Conservation (phyloP, 148 eudicot genomes). For the Salicornia ramosissima region DNA sequence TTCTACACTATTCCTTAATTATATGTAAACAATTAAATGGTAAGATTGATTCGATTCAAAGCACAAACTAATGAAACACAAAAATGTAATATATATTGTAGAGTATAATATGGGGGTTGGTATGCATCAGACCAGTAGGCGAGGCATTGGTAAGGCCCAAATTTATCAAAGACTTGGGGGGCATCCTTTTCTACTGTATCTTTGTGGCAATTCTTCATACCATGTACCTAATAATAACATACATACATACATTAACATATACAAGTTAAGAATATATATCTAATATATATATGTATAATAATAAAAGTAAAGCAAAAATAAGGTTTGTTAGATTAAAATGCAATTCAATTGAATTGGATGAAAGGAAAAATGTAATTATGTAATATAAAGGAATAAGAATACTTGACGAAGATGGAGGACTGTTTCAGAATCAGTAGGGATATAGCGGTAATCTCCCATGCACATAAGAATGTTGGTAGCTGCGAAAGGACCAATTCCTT, state of each 20-base stretch:
- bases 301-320: too few species aligned
- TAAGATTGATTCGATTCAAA: too few species aligned
- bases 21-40: too few species aligned
- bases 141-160: constrained; percentile 47
- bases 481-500: constrained; percentile 42
- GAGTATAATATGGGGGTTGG: too few species aligned
- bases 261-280: too few species aligned
- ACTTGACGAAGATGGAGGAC: constrained; percentile 32
- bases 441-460: constrained; percentile 32
- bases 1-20: background rate
- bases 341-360: too few species aligned
- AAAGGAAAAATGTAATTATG: too few species aligned
- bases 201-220: background rate
- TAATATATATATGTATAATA: background rate
- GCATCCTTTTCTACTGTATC: background rate
- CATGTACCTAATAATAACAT: constrained; percentile 20
- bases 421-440: constrained; percentile 52
- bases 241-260: too few species aligned
- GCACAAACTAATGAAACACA: too few species aligned
- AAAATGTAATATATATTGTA: too few species aligned
- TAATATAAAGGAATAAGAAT: background rate
- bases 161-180: constrained; percentile 31
- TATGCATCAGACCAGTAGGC: constrained; percentile 39
- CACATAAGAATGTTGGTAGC: constrained; percentile 43
- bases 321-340: too few species aligned